Conservation (phyloP, 2,329 filamentous ascomycete species). For the Neopestalotiopsis clavispora region DNA sequence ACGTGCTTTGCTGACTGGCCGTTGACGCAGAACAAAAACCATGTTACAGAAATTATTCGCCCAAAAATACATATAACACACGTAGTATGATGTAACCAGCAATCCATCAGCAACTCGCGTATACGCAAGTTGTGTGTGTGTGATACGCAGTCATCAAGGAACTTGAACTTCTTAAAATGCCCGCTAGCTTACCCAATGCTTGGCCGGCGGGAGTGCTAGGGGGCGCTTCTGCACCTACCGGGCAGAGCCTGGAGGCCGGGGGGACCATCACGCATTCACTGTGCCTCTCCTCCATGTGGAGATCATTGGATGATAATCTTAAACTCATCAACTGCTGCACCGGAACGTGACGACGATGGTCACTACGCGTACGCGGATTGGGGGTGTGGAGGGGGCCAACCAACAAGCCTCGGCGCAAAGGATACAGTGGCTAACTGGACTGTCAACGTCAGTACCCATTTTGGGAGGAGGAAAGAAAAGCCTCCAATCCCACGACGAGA, state of each 20-base stretch:
- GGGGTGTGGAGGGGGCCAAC: background rate
- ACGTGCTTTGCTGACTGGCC: background rate
- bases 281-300: slow-evolving; percentile 33
- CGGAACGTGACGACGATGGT: slow-evolving; percentile 7
- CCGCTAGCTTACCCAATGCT: slow-evolving; percentile 1
- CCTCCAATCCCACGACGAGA: background rate
- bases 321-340: slow-evolving; percentile 27
- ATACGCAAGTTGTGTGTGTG: no score
- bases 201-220: slow-evolving; percentile 15
- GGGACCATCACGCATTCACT: slow-evolving; percentile 27
- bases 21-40: background rate
- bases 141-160: no score
- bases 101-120: background rate
- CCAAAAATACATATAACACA: background rate
- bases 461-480: background rate
- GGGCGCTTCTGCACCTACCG: slow-evolving; percentile 10
- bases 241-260: background rate
- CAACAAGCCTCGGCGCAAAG: background rate
- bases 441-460: background rate
- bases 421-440: background rate
- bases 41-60: background rate
- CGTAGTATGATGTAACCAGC: background rate
- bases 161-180: background rate
- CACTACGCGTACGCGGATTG: slow-evolving; percentile 20
- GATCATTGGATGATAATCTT: slow-evolving; percentile 34